Conservation (phyloP, 768 basidiomycete species). For the Naganishia antarctica region DNA sequence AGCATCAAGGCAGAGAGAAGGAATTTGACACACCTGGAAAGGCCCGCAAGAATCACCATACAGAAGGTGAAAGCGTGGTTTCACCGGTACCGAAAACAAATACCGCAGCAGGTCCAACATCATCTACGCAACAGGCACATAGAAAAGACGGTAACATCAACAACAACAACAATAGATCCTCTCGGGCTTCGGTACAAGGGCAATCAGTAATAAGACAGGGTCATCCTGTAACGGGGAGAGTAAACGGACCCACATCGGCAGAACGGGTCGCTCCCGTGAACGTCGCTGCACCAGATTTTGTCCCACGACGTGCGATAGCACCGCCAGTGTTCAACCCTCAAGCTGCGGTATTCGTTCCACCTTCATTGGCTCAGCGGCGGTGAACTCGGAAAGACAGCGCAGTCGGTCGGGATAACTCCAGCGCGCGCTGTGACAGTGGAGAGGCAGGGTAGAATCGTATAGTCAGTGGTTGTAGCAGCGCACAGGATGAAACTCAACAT, state of each 20-base stretch:
- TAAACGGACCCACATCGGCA: neutral
- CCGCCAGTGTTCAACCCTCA: conserved; percentile 10
- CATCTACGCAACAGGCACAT: neutral
- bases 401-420: no score
- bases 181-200: neutral
- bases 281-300: conserved; percentile 5
- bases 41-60: neutral
- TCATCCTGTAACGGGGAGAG: neutral
- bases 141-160: neutral
- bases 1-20: neutral
- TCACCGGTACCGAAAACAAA: conserved; percentile 3
- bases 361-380: neutral
- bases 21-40: neutral
- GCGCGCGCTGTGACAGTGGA: no score
- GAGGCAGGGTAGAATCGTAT: no score
- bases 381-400: no score
- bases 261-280: neutral
- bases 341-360: neutral
- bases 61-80: neutral
- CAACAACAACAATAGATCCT: neutral
- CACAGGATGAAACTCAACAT: no score
- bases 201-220: neutral
- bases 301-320: neutral
- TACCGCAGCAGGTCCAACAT: neutral
- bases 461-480: no score